These are phyloP conservation scores for Talaromyces piceae DNA, from an alignment of 2,329 filamentous ascomycete species.

Conservation along the genomic window DNA sequence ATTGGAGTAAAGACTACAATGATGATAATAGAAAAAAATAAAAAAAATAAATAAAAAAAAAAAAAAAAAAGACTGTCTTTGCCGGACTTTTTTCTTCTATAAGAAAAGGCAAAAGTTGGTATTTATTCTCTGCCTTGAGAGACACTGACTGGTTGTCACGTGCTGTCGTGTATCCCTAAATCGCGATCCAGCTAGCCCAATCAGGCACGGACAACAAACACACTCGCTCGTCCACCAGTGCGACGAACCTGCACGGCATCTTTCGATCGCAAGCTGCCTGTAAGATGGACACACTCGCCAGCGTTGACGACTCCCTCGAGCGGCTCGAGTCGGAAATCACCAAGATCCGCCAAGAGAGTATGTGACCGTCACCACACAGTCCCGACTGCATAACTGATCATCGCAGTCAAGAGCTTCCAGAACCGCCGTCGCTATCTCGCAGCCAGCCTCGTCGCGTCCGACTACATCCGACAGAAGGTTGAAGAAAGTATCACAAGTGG, in stretches of 20 bases:
- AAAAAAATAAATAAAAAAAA: too few relatives aligned
- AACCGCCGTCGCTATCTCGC: constrained; percentile 32
- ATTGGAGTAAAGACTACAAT: too few relatives aligned
- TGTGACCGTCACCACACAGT: constrained; percentile 7
- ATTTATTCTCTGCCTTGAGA: too few relatives aligned
- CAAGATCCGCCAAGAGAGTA: constrained; percentile 36
- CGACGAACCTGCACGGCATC: not conserved
- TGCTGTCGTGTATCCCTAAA: not conserved
- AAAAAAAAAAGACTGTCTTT: too few relatives aligned
- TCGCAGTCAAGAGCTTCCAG: constrained; percentile 32
- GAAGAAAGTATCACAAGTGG: constrained; percentile 9
- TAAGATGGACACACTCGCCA: too few relatives aligned
- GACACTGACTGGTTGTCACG: too few relatives aligned
- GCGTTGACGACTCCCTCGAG: constrained; percentile 11
- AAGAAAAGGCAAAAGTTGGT: too few relatives aligned
- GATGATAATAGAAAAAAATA: too few relatives aligned
- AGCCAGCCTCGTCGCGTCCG: constrained; percentile 36
- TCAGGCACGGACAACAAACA: too few relatives aligned
- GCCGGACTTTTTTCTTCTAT: too few relatives aligned
- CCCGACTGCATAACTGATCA: constrained; percentile 13
- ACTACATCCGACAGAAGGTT: constrained; percentile 27
- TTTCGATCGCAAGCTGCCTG: constrained; percentile 9
- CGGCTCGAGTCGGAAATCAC: constrained; percentile 35
- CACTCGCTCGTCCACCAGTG: too few relatives aligned
- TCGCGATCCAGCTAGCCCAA: too few relatives aligned